Evolutionary conservation across 345 rosid genomes (phyloP), one percentile per base, ranked within the genome.

Genomic region (Linum usitatissimum): DNA sequence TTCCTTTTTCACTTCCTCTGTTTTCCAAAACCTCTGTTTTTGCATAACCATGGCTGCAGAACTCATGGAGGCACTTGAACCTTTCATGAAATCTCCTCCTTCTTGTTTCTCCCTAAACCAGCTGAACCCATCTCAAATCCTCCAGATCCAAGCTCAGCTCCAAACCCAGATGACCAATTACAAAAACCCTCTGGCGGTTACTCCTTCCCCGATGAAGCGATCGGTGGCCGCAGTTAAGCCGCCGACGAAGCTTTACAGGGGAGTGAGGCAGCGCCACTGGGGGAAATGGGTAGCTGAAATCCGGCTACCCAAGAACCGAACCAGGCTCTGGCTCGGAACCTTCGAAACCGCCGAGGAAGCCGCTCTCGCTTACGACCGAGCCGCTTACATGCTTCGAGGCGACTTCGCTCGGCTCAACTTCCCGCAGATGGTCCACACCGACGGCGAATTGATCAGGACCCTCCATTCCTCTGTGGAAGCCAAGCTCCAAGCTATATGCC

Each of bases 221-320:
- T 67, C 68, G 18, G 40, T n/a, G n/a, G n/a, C 77, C 10, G 42
- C 73, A 13, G 6, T 68, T 17, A 69, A 45, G 14, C 73, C 2
- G 74, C 66, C 86, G 57, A 71, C 82, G 18, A 87, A 87, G 57
- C 91, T 91, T 1, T 88, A 81, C 69, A 62, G 96, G 66, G 97
- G 97, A 67, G 94, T 91, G 67, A 86, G 97, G 71, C 97, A 91
- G 76, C 71, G 97, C 58, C 97, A 91, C 66, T 91, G 96, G 96
- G 96, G 97, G 18, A 91, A 91, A 58, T 91, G 96, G 97, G 97
- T 87, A 0, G 96, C 97, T 23, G 96, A 91, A 79, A 90, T 87
- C 69, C 81, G 96, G 71, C 84, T 92, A 15, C 98, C 98, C 9
- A 92, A 74, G 81, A 89, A 92, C 80, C 73, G 98, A 0, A 88